Conservation (phyloP, 2,329 filamentous ascomycete species). For the Diplocarpon mali region DNA sequence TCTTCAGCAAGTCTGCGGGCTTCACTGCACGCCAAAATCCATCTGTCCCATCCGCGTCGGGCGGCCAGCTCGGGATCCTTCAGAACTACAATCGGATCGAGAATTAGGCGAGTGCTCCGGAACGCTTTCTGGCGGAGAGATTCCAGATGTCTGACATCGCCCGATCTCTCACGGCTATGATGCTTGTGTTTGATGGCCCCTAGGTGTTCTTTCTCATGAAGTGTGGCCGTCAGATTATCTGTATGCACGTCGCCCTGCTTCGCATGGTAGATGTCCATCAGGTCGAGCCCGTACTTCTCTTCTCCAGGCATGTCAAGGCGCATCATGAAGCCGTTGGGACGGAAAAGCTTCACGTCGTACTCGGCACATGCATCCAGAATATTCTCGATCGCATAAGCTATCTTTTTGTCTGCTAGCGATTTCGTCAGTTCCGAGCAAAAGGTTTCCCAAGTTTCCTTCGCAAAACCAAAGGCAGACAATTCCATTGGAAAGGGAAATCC, state of each 20-base stretch:
- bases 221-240: conserved; percentile 2
- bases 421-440: conserved; percentile 5
- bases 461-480: conserved; percentile 7
- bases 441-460: conserved; percentile 7
- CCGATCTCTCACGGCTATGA: neutral
- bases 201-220: neutral
- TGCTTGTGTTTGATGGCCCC: conserved; percentile 3
- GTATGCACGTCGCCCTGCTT: conserved; percentile 1
- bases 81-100: conserved; percentile 12
- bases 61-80: conserved; percentile 7
- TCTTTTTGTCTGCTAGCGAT: neutral
- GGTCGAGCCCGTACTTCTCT: conserved; percentile 14
- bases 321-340: conserved; percentile 16
- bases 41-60: conserved; percentile 11
- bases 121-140: conserved; percentile 6
- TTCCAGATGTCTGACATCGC: neutral
- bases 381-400: conserved; percentile 11
- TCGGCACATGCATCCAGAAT: conserved; percentile 12
- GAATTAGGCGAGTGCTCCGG: conserved; percentile 8
- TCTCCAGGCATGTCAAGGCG: conserved; percentile 19
- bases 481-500: conserved; percentile 15
- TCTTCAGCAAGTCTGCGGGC: neutral
- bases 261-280: conserved; percentile 18
- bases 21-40: neutral
- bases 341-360: conserved; percentile 13